phyloP scores from a whole-genome alignment of 345 rosid species.

The Zanthoxylum bungeanum region DNA sequence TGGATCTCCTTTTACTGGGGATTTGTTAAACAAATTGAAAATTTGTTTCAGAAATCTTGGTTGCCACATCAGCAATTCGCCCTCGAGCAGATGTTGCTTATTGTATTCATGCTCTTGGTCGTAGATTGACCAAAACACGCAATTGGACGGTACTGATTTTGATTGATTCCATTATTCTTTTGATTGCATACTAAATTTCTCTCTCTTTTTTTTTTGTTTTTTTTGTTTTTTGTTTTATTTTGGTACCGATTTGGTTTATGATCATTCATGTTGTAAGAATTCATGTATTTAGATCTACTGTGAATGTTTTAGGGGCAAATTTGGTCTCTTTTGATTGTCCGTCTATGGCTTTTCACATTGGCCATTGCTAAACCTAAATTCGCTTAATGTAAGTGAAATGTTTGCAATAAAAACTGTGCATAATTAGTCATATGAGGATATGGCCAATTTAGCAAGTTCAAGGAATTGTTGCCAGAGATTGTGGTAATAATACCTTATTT shows the following conservation, averaged over 20 bases:
- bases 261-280: background rate
- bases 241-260: background rate
- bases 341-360: no score
- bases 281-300: background rate
- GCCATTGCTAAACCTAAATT: no score
- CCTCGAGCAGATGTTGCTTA: conserved; percentile 95
- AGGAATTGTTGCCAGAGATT: no score
- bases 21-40: background rate
- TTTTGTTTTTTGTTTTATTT: no score
- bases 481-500: background rate
- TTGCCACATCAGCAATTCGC: conserved; percentile 69
- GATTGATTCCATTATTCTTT: background rate
- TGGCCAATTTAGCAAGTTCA: no score
- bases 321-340: no score
- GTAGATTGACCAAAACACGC: conserved; percentile 77
- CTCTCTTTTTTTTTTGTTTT: no score
- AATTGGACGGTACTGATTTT: conserved; percentile 82
- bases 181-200: background rate
- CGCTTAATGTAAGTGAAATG: no score
- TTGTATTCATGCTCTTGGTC: conserved; percentile 78
- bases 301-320: no score
- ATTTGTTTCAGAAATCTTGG: conserved; percentile 53
- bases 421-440: background rate
- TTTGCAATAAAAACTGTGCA: background rate
- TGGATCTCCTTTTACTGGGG: conserved; percentile 22